A percentile compares a stretch with the other conserved stretches of the same genome.
Conservation (phyloP, 2,329 filamentous ascomycete genomes). For the Diplocarpon mali region DNA sequence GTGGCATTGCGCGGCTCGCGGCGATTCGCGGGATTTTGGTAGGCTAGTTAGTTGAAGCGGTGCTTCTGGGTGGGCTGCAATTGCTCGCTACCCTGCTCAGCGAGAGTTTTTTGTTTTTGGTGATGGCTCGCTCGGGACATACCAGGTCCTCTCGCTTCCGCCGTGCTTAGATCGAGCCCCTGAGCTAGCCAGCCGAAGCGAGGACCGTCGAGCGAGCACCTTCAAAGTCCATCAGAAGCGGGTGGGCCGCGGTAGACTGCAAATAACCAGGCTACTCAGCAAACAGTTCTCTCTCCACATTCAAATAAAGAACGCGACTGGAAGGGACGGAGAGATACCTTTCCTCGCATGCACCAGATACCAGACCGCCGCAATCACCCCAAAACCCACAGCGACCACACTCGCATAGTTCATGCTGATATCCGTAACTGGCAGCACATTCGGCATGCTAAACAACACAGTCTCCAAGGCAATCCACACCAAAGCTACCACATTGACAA, state of each 20-base stretch:
- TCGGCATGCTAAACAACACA: constrained; percentile 54
- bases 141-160: no score
- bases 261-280: background rate
- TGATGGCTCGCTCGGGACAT: no score
- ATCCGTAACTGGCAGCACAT: constrained; percentile 43
- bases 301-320: background rate
- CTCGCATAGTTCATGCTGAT: constrained; percentile 42
- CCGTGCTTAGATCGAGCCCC: background rate
- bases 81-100: no score
- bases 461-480: constrained; percentile 48
- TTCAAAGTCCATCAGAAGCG: constrained; percentile 16
- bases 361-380: constrained; percentile 38
- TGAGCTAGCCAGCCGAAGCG: background rate
- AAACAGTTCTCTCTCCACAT: background rate
- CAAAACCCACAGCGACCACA: constrained; percentile 46
- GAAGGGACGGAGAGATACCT: constrained; percentile 29
- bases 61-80: no score
- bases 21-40: no score
- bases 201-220: background rate
- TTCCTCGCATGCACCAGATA: constrained; percentile 40
- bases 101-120: no score
- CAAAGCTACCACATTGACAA: constrained; percentile 45
- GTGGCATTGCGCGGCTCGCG: no score
- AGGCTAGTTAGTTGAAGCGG: no score
- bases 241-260: constrained; percentile 19